Percentiles rank a stretch among this genome's conserved stretches.
Evolutionary conservation across 306 rosid genomes (phyloP).

Genomic region (Fagus crenata): DNA sequence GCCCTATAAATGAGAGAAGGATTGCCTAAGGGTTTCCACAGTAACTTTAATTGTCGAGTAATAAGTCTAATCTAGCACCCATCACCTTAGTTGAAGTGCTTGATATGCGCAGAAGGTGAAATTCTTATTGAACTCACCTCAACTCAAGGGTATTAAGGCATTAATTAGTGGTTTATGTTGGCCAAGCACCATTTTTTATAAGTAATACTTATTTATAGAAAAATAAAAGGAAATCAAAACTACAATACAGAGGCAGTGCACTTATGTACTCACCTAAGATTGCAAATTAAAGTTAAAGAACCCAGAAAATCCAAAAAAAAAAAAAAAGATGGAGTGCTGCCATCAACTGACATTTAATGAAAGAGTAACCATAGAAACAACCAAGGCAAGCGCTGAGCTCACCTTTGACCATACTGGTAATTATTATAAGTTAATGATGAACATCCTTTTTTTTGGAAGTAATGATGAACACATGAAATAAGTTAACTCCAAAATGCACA

Average conservation of each 20-base stretch:
- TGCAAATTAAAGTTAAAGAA: neutral
- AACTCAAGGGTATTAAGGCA: neutral
- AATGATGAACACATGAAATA: neutral
- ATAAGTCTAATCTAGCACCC: neutral
- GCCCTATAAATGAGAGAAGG: neutral
- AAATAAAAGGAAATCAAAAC: neutral
- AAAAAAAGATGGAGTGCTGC: neutral
- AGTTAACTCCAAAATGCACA: neutral
- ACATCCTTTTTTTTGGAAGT: no score
- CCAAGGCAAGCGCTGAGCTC: neutral
- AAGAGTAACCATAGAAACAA: neutral
- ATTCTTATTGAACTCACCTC: neutral
- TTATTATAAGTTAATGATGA: no score
- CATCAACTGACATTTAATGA: neutral
- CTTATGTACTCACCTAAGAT: neutral
- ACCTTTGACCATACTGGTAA: no score
- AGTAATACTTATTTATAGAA: neutral
- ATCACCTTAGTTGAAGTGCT: neutral
- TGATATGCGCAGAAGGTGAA: neutral
- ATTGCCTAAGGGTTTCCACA: neutral
- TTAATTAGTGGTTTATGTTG: neutral
- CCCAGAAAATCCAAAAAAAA: neutral
- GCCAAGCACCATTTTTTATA: neutral
- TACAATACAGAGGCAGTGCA: neutral
- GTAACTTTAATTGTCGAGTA: neutral